These are phyloP conservation scores for Globisporangium ultimum DNA, from an alignment of 352 stramenopile species.

Conservation along the genomic window DNA sequence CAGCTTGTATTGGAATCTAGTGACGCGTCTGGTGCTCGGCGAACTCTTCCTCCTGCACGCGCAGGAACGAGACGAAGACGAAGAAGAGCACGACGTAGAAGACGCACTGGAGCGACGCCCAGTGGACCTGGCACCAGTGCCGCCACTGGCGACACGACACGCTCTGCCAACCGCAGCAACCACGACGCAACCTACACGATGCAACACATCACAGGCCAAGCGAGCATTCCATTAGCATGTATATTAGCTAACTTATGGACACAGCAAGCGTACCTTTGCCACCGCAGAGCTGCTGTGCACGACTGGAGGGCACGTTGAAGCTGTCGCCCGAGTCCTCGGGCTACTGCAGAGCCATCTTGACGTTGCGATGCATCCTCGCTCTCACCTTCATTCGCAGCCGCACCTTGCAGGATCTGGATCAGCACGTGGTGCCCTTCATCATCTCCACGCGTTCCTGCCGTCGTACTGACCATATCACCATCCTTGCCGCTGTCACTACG, in stretches of 20 bases:
- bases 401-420: slow-evolving; percentile 14
- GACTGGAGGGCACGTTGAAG: neutral
- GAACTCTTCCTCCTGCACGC: slow-evolving; percentile 59
- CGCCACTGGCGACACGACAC: slow-evolving; percentile 30
- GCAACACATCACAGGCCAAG: neutral
- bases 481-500: neutral
- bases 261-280: neutral
- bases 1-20: neutral
- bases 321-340: neutral
- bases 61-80: slow-evolving; percentile 58
- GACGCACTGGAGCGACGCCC: slow-evolving; percentile 46
- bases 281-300: neutral
- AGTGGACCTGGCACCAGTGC: slow-evolving; percentile 56
- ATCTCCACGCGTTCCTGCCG: neutral
- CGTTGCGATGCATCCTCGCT: no score
- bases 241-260: neutral
- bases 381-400: neutral
- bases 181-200: neutral
- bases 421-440: slow-evolving; percentile 17
- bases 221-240: neutral
- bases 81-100: slow-evolving; percentile 67
- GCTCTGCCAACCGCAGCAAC: neutral
- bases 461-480: neutral
- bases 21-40: slow-evolving; percentile 17
- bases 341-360: neutral